Evolutionary conservation across 1,284 basidiomycete genomes (phyloP), one percentile per base, ranked within the genome.

Genomic region (Peniophora sp.): DNA sequence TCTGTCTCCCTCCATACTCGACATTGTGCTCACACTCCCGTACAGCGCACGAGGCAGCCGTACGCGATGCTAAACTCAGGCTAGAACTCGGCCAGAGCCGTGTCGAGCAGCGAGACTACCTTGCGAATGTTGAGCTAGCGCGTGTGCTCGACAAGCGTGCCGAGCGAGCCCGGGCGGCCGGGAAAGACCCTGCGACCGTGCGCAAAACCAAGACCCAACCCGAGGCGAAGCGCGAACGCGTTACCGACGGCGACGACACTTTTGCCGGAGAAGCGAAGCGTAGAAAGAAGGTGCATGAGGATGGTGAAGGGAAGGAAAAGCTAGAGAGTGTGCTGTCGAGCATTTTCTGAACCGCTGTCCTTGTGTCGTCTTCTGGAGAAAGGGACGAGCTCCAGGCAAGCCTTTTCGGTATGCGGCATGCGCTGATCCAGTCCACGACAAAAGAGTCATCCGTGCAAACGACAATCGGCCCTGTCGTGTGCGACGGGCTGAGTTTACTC

Each of bases 51-150:
- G 97, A 99, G 71, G 83, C 91, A 16, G 93, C 95, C 22, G 75
- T 91, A 6, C 92, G 95, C 63, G 75, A 87, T 6, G 91, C 94
- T 1, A 85, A 89, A 58, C 70, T 99, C 19, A 90, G 96, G 8
- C 84, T 91, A 49, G 95, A 98, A 63, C 78, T 99, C 23, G 81
- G 90, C 0, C 90, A 95, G 61, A 93, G 92, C 20, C 85, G 81
- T 58, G 73, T 81, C 38, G 96, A 98, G 68, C 96, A 99, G 65
- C 81, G 83, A 48, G 92, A 96, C 52, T 99, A 99, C 68, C 78
- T 99, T 52, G 82, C 80, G 63, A 96, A 98, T 58, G 97, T 99
- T 36, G 97, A 98, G 64, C 79, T 96, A 17, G 95, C 95, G 1
- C 81, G 89, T n/a, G 83, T 96, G 27, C 72, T 95, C 60, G 84